Evolutionary conservation across 306 rosid genomes (phyloP).

Genomic region (Trifolium fragiferum): DNA sequence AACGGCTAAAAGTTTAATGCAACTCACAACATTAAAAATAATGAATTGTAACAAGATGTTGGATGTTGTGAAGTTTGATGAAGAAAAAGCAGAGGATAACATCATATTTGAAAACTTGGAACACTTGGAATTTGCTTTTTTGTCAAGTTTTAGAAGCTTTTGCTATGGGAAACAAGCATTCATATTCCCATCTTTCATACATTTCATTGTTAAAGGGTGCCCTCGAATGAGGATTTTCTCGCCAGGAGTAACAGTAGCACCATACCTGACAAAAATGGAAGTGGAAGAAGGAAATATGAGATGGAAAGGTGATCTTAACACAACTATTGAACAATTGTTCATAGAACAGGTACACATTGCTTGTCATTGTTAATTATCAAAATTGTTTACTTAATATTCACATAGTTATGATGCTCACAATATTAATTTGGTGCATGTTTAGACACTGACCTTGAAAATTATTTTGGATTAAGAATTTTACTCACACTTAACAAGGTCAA

Average conservation of each 20-base stretch:
- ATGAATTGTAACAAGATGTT: background rate
- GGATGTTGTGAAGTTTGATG: background rate
- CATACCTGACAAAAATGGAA: background rate
- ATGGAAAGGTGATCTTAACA: conserved; percentile 6
- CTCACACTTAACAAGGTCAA: no score
- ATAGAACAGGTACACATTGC: background rate
- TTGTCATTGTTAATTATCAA: no score
- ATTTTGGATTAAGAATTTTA: no score
- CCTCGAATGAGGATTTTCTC: background rate
- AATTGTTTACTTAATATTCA: no score
- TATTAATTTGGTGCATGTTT: no score
- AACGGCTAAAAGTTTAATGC: conserved; percentile 1
- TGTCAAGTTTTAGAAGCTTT: background rate
- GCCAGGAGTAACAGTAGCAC: background rate
- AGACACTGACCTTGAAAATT: no score
- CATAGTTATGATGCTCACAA: no score
- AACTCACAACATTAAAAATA: background rate
- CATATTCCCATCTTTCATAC: background rate
- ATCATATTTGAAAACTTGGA: no score
- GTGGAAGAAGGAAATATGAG: background rate
- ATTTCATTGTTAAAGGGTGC: background rate
- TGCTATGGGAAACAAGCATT: background rate
- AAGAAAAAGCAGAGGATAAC: background rate
- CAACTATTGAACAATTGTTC: background rate
- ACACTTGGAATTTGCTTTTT: background rate